Conservation (phyloP, 2,329 filamentous ascomycete genomes). For the Juglanconis sp. region DNA sequence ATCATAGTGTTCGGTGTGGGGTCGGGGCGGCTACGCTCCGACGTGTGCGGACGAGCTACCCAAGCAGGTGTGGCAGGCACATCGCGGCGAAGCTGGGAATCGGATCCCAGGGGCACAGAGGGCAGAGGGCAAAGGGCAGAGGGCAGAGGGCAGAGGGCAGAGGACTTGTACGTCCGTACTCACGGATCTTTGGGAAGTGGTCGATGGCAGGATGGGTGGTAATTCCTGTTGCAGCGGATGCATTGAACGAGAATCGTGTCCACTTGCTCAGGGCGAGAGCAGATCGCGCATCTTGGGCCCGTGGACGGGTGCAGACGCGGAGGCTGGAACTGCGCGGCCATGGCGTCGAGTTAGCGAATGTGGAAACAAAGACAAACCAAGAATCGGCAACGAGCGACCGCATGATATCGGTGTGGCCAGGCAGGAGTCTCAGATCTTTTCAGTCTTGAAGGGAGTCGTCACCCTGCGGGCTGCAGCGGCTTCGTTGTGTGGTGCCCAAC, state of each 20-base stretch:
- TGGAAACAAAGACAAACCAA: slow-evolving; percentile 3
- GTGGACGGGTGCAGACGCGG: not conserved
- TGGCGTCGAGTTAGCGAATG: slow-evolving; percentile 9
- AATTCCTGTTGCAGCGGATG: slow-evolving; percentile 20
- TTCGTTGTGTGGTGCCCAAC: slow-evolving; percentile 32
- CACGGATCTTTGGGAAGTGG: slow-evolving; percentile 18
- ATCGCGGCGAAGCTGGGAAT: no score
- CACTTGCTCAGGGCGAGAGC: slow-evolving; percentile 13
- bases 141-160: not conserved
- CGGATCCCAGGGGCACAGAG: not conserved
- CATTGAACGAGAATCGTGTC: slow-evolving; percentile 24
- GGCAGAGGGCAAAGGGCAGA: not conserved
- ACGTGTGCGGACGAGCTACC: not conserved
- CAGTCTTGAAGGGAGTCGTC: slow-evolving; percentile 56
- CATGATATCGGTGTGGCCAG: slow-evolving; percentile 19
- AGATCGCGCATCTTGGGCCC: slow-evolving; percentile 7
- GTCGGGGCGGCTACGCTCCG: not conserved
- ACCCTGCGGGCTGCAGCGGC: slow-evolving; percentile 49
- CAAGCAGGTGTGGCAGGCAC: no score
- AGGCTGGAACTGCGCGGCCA: slow-evolving; percentile 4
- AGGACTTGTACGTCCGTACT: not conserved
- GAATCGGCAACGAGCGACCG: slow-evolving; percentile 3
- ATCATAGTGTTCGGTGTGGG: not conserved
- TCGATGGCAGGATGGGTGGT: slow-evolving; percentile 25
- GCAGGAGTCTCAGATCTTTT: slow-evolving; percentile 69